Conservation (phyloP, 768 basidiomycete genomes). For the Pisolithus marmoratus region DNA sequence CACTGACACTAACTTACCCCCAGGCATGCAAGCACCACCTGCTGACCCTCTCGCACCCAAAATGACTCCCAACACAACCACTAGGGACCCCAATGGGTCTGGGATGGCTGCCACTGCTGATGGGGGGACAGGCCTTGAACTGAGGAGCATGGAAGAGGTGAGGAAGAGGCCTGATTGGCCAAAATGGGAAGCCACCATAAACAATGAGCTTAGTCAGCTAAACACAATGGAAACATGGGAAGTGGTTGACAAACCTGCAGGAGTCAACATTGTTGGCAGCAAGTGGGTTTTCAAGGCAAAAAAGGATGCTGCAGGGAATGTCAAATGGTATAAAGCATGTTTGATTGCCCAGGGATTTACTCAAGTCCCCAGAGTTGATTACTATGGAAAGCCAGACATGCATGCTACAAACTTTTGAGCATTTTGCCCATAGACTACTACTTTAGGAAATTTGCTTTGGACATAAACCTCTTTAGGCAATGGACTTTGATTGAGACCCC, state of each 20-base stretch:
- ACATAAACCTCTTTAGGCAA: too few relatives aligned
- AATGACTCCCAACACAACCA: too few relatives aligned
- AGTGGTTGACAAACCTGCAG: conserved; percentile 3
- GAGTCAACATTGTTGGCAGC: conserved; percentile 1
- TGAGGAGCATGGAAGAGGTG: neutral
- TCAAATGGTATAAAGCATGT: conserved; percentile 27
- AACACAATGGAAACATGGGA: conserved; percentile 4
- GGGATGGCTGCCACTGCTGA: neutral
- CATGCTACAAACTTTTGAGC: too few relatives aligned
- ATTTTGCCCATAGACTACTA: too few relatives aligned
- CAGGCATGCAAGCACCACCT: neutral
- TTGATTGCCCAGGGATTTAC: conserved; percentile 34
- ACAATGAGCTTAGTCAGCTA: conserved; percentile 5
- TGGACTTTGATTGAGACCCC: too few relatives aligned
- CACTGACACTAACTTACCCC: neutral
- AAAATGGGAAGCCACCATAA: conserved; percentile 3
- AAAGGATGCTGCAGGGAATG: neutral
- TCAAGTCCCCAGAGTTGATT: neutral
- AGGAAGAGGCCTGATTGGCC: conserved; percentile 1
- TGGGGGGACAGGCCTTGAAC: neutral
- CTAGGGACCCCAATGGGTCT: too few relatives aligned
- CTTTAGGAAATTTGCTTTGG: too few relatives aligned
- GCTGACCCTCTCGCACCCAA: neutral
- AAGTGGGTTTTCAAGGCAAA: conserved; percentile 3
- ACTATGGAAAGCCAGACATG: too few relatives aligned